A percentile compares a stretch with the other conserved stretches of the same genome.
phyloP scores from a whole-genome alignment of 1,139 yeast genomes.

The Hyphopichia khmerensis region DNA sequence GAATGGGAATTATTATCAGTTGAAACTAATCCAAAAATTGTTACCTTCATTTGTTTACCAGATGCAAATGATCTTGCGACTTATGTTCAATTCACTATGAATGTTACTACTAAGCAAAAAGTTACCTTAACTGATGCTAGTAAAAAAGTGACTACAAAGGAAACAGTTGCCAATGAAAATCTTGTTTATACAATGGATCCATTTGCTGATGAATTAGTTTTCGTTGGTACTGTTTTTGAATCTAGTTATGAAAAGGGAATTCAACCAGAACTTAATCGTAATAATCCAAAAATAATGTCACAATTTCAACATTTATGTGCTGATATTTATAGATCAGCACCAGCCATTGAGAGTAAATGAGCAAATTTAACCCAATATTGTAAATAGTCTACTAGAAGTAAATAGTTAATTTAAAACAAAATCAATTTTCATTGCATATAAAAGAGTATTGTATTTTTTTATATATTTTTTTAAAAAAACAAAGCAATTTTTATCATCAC shows the following conservation, averaged over 20 bases:
- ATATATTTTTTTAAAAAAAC: too few relatives aligned
- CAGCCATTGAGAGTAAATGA: constrained; percentile 7
- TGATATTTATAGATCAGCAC: constrained; percentile 32
- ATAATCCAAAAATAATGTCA: constrained; percentile 23
- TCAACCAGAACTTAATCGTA: constrained; percentile 28
- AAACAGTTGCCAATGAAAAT: constrained; percentile 68
- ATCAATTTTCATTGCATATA: too few relatives aligned
- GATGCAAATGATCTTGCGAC: constrained; percentile 68
- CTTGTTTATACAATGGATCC: constrained; percentile 78
- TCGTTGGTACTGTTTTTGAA: constrained; percentile 84
- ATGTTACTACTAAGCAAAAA: constrained; percentile 71
- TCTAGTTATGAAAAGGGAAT: constrained; percentile 45
- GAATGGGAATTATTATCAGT: constrained; percentile 78
- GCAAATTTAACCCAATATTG: not conserved
- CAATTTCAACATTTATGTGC: constrained; percentile 25
- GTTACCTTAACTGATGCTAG: constrained; percentile 48
- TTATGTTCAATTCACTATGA: constrained; percentile 73
- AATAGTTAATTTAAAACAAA: not conserved
- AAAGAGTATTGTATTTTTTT: too few relatives aligned
- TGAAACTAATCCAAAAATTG: constrained; percentile 68
- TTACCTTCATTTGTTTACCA: constrained; percentile 60
- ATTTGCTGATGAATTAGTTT: constrained; percentile 57
- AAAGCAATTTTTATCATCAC: too few relatives aligned
- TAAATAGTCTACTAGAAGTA: constrained; percentile 1
- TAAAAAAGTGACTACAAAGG: constrained; percentile 27